Conservation (phyloP, 2,329 filamentous ascomycete species). For the Pseudopyricularia cyperi region DNA sequence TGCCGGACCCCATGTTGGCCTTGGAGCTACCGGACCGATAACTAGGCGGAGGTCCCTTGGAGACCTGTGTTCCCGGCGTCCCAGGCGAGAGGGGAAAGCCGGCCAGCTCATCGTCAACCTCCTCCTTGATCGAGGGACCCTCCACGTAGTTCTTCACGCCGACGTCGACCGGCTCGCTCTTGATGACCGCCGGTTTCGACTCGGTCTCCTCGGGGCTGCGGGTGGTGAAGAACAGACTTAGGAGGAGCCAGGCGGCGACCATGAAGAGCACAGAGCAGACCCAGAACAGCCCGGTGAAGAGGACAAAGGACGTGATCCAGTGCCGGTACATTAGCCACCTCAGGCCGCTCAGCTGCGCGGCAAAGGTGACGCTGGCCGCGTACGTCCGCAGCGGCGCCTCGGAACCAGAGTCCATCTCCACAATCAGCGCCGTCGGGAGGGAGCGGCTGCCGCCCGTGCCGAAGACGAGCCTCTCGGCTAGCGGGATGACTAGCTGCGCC, state of each 20-base stretch:
- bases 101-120: neutral
- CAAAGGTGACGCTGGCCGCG: constrained; percentile 51
- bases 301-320: constrained; percentile 52
- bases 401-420: constrained; percentile 50
- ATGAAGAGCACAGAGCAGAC: constrained; percentile 56
- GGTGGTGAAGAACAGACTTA: constrained; percentile 20
- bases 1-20: neutral
- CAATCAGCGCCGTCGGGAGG: constrained; percentile 30
- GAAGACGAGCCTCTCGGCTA: constrained; percentile 67
- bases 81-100: neutral
- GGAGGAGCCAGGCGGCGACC: constrained; percentile 47
- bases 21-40: constrained; percentile 1
- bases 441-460: constrained; percentile 15
- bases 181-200: neutral
- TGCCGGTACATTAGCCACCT: constrained; percentile 82
- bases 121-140: neutral
- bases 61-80: neutral
- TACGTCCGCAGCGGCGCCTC: constrained; percentile 61
- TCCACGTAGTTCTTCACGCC: neutral
- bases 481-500: constrained; percentile 48
- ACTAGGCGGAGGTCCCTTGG: constrained; percentile 1
- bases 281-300: constrained; percentile 68
- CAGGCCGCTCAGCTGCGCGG: constrained; percentile 63
- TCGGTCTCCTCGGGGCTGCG: neutral
- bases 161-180: neutral